Base-by-base conservation (phyloP, 352 stramenopile species). In the Globisporangium mamillatum region DNA sequence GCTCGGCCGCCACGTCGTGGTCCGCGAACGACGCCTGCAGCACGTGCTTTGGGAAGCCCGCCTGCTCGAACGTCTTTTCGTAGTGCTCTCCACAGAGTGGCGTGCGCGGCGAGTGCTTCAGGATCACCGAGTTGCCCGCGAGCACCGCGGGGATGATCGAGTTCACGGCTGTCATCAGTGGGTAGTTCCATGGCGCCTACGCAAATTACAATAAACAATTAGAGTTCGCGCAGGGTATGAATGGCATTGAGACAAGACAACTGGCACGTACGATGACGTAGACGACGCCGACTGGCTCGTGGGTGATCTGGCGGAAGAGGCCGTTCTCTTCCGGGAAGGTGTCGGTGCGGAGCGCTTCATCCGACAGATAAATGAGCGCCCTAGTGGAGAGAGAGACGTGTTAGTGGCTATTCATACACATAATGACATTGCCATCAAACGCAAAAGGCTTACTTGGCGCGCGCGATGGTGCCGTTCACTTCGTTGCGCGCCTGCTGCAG, bases 141-240 rank as follows among this genome's bases (percentile, higher is more conserved):
- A 95, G 74, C 29, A 95, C 75, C n/a, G 88, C 85, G 3, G 89
- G 89, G 56, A 94, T 90, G 65, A 94, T 86, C 24, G 80, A 90
- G 70, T 96, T 96, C 63, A 94, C 86, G 10, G 83, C 84, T n/a
- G 87, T 96, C 79, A 96, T 90, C 44, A 94, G 72, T 52, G 87
- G 86, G 71, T 94, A 96, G 77, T 95, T 95, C 84, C 86, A 95
- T 6, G 88, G 84, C 50, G 86, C 84, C 75, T 90, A n/a, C 44
- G 22, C 4, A 20, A 48, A n/a, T 59, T 12, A 66, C 22, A 66
- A 12, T 5, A 36, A n/a, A 3, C 20, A 7, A 3, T 58, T n/a
- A 36, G 12, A n/a, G 10, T 29, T 3, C 44, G 36, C 3, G 10
- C 36, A 4, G 24, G 0, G 6, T 32, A 27, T 59, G 6, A 8